Conservation (phyloP, 345 rosid species). For the Triadica sebifera region DNA sequence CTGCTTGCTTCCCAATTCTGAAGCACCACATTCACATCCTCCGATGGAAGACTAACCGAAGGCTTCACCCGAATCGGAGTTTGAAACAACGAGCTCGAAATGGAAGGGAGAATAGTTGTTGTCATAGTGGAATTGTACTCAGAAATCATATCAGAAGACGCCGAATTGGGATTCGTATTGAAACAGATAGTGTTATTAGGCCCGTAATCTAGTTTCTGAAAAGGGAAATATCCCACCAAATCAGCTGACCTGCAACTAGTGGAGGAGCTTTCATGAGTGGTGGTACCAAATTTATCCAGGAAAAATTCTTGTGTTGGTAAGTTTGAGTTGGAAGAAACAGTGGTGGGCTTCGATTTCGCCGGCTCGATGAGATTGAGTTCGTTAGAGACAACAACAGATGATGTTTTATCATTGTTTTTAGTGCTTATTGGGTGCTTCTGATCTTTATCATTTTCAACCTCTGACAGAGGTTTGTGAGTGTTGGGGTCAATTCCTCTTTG, state of each 20-base stretch:
- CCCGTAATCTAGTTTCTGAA: slow-evolving; percentile 54
- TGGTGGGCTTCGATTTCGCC: too few relatives aligned
- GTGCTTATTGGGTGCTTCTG: slow-evolving; percentile 24
- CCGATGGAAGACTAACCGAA: slow-evolving; percentile 53
- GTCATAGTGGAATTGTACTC: slow-evolving; percentile 23
- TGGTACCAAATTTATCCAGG: slow-evolving; percentile 36
- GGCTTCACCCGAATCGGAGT: slow-evolving; percentile 51
- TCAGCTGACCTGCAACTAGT: slow-evolving; percentile 35
- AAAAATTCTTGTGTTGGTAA: slow-evolving; percentile 41
- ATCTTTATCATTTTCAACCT: slow-evolving; percentile 37
- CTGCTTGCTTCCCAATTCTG: slow-evolving; percentile 30
- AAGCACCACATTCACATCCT: background rate
- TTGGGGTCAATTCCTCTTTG: slow-evolving; percentile 33
- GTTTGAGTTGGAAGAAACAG: too few relatives aligned
- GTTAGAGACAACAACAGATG: background rate
- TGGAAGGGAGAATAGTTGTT: slow-evolving; percentile 20
- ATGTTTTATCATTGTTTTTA: slow-evolving; percentile 23
- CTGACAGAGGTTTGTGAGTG: slow-evolving; percentile 40
- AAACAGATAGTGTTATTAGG: slow-evolving; percentile 37
- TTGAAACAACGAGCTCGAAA: slow-evolving; percentile 44
- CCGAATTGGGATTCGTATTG: slow-evolving; percentile 30
- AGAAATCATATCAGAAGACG: slow-evolving; percentile 30
- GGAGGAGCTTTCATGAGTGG: slow-evolving; percentile 26
- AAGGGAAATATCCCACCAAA: slow-evolving; percentile 46
- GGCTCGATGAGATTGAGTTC: too few relatives aligned